Base-by-base conservation (phyloP, 2,329 filamentous ascomycete species). In the Calycina marina region DNA sequence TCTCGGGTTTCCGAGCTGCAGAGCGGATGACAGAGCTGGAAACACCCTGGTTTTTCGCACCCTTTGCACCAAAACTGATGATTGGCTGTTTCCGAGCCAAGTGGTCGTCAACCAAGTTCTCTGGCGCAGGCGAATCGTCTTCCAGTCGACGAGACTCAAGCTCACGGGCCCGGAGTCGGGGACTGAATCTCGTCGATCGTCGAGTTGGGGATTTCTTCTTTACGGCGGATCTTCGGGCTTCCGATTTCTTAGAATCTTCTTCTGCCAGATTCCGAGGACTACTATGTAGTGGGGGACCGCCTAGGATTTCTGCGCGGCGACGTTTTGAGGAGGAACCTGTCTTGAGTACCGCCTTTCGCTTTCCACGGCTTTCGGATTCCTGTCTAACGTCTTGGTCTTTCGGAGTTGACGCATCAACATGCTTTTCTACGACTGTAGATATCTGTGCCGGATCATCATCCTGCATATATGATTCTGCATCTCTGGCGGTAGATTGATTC, bases 1-100 rank as follows among this genome's bases (percentile, higher is more conserved):
- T 13, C 12, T 22, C 17, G 3, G 8, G 5, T 6, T 10, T 15
- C 6, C n/a, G n/a, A 13, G 5, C 18, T 26, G 14, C 25, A 16
- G 16, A 17, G 11, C 18, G 5, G 26, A 14, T 42, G 4, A 12
- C 22, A 2, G 31, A 31, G 30, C 35, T 34, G 10, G 32, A 35
- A n/a, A 32, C n/a, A 2, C 46, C 46, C 31, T 48, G 45, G 15
- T 49, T 49, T 25, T 14, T 32, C 14, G 45, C 35, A 6, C 45
- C 46, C 9, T 37, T 30, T 11, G 16, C 15, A 16, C 36, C 32
- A 24, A 49, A 49, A 5, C 29, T 34, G 15, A 49, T 43, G 4
- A 47, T 11, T 2, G 37, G 29, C 13, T 42, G 38, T 17, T 48
- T 48, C 10, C 46, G 36, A 14, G 27, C 18, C 11, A 20, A 25